phyloP scores from a whole-genome alignment of 306 rosid genomes.

The Spatholobus suberectus region DNA sequence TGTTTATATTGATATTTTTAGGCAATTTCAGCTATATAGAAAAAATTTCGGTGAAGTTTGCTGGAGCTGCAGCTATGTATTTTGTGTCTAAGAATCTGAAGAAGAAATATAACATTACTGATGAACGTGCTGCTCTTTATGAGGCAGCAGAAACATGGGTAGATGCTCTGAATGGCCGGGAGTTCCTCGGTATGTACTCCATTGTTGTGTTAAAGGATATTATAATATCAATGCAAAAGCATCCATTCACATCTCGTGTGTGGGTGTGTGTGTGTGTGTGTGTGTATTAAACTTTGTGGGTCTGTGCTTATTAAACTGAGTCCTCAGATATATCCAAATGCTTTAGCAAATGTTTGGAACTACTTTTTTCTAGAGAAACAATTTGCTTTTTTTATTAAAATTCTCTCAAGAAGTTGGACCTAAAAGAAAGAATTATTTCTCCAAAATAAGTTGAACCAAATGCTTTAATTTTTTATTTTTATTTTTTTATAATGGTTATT shows the following conservation, averaged over 20 bases:
- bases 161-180: slow-evolving; percentile 83
- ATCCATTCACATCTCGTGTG: background rate
- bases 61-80: slow-evolving; percentile 98
- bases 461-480: background rate
- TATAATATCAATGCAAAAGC: slow-evolving; percentile 18
- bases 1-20: slow-evolving; percentile 44
- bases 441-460: background rate
- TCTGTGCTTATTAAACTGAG: slow-evolving; percentile 9
- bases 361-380: background rate
- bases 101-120: slow-evolving; percentile 93
- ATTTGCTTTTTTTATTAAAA: background rate
- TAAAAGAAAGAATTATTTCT: background rate
- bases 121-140: slow-evolving; percentile 92
- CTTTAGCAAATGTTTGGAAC: slow-evolving; percentile 4
- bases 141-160: slow-evolving; percentile 99
- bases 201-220: slow-evolving; percentile 14
- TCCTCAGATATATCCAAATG: slow-evolving; percentile 14
- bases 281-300: too few relatives aligned
- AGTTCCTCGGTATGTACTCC: slow-evolving; percentile 77
- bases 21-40: slow-evolving; percentile 87
- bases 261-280: too few relatives aligned
- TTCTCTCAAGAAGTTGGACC: background rate
- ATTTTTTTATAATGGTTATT: background rate
- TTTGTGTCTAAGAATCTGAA: slow-evolving; percentile 92
- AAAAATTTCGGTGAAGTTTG: slow-evolving; percentile 83